These are phyloP conservation scores for Coemansia sp. DNA, from an alignment of 192 early-diverging fungal genomes.

Conservation along the genomic window DNA sequence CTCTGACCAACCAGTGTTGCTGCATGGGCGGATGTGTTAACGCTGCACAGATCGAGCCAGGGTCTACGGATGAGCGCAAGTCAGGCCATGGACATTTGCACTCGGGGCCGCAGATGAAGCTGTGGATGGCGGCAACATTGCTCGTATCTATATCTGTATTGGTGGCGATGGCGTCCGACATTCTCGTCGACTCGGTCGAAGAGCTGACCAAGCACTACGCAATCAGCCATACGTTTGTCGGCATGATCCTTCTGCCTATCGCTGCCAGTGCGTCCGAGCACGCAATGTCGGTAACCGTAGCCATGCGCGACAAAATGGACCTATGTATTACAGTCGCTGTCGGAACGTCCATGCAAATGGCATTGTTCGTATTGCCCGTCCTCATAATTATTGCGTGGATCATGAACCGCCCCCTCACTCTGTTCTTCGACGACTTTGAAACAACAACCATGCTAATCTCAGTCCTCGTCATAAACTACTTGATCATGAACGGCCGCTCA, in stretches of 20 bases:
- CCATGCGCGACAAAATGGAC: conserved; percentile 90
- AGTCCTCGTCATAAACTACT: conserved; percentile 80
- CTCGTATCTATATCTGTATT: conserved; percentile 64
- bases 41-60: not conserved
- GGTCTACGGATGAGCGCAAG: not conserved
- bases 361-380: conserved; percentile 72
- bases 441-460: conserved; percentile 81
- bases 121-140: conserved; percentile 59
- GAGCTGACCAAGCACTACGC: conserved; percentile 60
- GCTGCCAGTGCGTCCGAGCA: conserved; percentile 89
- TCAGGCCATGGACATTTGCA: conserved; percentile 14
- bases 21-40: not conserved
- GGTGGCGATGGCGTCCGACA: conserved; percentile 78
- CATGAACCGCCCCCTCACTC: conserved; percentile 65
- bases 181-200: conserved; percentile 67
- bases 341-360: conserved; percentile 86
- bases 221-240: conserved; percentile 83
- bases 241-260: conserved; percentile 87
- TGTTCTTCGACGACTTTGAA: conserved; percentile 85
- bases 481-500: conserved; percentile 80
- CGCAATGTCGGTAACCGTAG: conserved; percentile 79
- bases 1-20: conserved; percentile 4
- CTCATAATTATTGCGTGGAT: conserved; percentile 83
- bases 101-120: conserved; percentile 56
- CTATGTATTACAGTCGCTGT: conserved; percentile 71